Evolutionary conservation across 2,329 filamentous ascomycete species (phyloP), one percentile per base, ranked within the genome.

Genomic region (Nemania abortiva): DNA sequence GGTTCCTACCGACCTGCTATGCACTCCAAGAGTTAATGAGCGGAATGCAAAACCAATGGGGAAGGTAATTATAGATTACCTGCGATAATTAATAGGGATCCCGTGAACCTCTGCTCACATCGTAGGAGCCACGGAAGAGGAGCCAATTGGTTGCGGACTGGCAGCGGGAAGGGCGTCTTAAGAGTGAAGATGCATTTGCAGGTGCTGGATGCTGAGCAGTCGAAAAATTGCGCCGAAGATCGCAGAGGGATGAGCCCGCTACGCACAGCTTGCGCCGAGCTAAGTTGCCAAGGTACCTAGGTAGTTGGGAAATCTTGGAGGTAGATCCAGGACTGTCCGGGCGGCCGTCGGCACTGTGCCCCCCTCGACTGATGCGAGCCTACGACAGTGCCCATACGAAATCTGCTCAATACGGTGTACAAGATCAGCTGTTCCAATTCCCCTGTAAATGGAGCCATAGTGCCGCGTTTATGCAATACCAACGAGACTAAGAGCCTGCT

Each of bases 81-180:
- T 70, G 68, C 69, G 69, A 73, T 70, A 70, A 73, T 73, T 66
- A 60, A 61, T 73, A 70, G 70, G 71, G 60, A 67, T 68, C 45
- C 50, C 65, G 52, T 70, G 55, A 56, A 47, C 57, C 42, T 64
- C 64, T 61, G 60, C 64, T 72, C 72, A 67, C 72, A 72, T 72
- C 27, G 66, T 68, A 70, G 68, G 68, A 69, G 62, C 66, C 49
- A 61, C 70, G 70, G 70, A 63, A 70, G 64, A 24, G 22, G 61
- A 60, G 67, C 70, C 67, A 71, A 71, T 71, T 71, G 70, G 70
- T n/a, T 67, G 67, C 70, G 61, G 63, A 57, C 39, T 60, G 61
- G 69, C 49, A 56, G 60, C 52, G 55, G 56, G 13, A 53, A 50
- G 34, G 27, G 42, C n/a, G 57, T 57, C 59, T 66, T 37, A 49